Conservation (phyloP, 2,329 filamentous ascomycete species). For the Fusarium solani-melongenae region DNA sequence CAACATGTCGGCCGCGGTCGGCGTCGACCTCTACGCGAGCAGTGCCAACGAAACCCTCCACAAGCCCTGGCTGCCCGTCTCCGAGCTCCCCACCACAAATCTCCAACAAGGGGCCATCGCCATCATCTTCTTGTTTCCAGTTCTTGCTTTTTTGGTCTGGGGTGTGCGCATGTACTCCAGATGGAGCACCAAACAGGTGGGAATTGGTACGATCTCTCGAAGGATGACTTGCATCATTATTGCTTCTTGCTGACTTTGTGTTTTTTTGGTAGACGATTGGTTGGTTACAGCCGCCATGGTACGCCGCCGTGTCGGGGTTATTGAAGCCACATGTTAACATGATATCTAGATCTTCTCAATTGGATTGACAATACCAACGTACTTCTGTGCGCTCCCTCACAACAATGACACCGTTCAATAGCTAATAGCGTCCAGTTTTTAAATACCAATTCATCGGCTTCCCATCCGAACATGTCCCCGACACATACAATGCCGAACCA, state of each 20-base stretch:
- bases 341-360: constrained; percentile 25
- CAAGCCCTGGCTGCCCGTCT: constrained; percentile 21
- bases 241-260: background rate
- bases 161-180: constrained; percentile 31
- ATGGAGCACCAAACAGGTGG: constrained; percentile 27
- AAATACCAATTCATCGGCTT: constrained; percentile 36
- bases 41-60: constrained; percentile 1
- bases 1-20: background rate
- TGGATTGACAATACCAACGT: constrained; percentile 24
- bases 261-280: constrained; percentile 29
- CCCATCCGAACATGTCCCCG: constrained; percentile 7
- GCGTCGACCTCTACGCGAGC: background rate
- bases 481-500: constrained; percentile 25
- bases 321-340: background rate
- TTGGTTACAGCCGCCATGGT: constrained; percentile 30
- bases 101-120: constrained; percentile 30
- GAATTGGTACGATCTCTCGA: constrained; percentile 20
- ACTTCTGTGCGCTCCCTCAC: constrained; percentile 15
- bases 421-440: constrained; percentile 10
- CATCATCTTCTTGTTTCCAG: constrained; percentile 31
- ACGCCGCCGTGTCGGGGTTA: background rate
- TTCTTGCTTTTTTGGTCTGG: constrained; percentile 29
- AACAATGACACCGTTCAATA: accelerated
- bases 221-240: background rate
- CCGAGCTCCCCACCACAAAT: constrained; percentile 24